These are phyloP conservation scores for Notholithocarpus densiflorus DNA, from an alignment of 306 rosid genomes.

Conservation along the genomic window DNA sequence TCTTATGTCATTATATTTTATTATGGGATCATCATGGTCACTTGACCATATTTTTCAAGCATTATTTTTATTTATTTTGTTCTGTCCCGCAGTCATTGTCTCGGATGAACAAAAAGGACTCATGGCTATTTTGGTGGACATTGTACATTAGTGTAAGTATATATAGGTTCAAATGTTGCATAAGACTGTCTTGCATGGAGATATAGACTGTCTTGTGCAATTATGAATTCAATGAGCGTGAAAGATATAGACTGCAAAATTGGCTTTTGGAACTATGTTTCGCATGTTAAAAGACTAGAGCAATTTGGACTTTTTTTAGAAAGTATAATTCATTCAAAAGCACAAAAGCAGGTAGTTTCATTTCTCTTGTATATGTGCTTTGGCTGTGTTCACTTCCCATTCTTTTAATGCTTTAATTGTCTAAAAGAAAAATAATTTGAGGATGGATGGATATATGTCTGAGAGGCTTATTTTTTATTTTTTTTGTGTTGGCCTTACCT, in stretches of 20 bases:
- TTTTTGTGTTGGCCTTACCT: not conserved
- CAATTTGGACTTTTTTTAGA: not conserved
- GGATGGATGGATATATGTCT: not conserved
- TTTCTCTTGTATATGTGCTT: not conserved
- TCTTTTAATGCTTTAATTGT: not conserved
- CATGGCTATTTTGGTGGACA: constrained; percentile 99
- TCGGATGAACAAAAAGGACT: constrained; percentile 93
- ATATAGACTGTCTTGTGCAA: no score
- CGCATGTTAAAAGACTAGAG: not conserved
- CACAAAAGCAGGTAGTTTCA: not conserved
- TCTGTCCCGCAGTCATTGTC: constrained; percentile 59
- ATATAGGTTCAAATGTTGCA: constrained; percentile 4
- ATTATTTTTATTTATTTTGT: not conserved
- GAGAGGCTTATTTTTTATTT: not conserved
- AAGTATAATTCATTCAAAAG: not conserved
- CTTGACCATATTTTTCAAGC: not conserved
- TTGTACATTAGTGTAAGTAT: constrained; percentile 72
- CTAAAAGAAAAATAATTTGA: not conserved
- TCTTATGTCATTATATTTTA: not conserved
- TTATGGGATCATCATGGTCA: constrained; percentile 8
- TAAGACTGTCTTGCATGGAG: not conserved
- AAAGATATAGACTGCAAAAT: no score
- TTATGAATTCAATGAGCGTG: no score
- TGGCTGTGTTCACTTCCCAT: not conserved
- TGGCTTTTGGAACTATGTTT: no score